Percentiles rank a stretch among this genome's conserved stretches.
Evolutionary conservation across 2,329 filamentous ascomycete genomes (phyloP).

Genomic region (Apiospora aurea): DNA sequence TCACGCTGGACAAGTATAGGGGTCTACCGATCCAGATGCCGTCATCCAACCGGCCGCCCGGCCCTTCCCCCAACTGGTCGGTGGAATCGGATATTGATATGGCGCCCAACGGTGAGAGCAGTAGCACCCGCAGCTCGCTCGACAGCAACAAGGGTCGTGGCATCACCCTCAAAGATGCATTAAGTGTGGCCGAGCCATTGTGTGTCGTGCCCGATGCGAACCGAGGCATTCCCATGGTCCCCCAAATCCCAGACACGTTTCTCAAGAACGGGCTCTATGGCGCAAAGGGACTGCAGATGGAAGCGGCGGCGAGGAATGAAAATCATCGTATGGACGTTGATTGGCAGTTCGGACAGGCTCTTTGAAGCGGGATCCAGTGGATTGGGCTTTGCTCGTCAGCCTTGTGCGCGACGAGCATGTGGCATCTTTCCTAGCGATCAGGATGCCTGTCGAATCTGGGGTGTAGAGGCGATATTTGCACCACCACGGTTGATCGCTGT

Average conservation of each 20-base stretch:
- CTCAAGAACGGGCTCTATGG: neutral
- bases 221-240: conserved; percentile 53
- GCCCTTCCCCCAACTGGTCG: conserved; percentile 10
- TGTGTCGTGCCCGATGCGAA: conserved; percentile 54
- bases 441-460: neutral
- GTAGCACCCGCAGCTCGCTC: conserved; percentile 3
- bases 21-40: neutral
- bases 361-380: conserved; percentile 8
- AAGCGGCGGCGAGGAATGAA: conserved; percentile 18
- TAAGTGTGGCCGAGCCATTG: conserved; percentile 38
- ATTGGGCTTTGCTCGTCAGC: neutral
- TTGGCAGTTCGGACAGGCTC: conserved; percentile 23
- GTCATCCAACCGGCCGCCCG: neutral
- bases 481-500: neutral
- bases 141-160: conserved; percentile 16
- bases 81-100: conserved; percentile 24
- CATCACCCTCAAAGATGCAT: conserved; percentile 9
- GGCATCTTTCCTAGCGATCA: neutral
- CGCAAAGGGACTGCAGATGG: neutral
- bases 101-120: neutral
- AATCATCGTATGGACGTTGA: conserved; percentile 21
- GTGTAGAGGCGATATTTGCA: neutral
- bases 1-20: conserved; percentile 22
- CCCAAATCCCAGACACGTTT: conserved; percentile 52
- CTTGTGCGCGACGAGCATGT: neutral